Conservation (phyloP, 257 asterid genomes). For the Solanum verrucosum region DNA sequence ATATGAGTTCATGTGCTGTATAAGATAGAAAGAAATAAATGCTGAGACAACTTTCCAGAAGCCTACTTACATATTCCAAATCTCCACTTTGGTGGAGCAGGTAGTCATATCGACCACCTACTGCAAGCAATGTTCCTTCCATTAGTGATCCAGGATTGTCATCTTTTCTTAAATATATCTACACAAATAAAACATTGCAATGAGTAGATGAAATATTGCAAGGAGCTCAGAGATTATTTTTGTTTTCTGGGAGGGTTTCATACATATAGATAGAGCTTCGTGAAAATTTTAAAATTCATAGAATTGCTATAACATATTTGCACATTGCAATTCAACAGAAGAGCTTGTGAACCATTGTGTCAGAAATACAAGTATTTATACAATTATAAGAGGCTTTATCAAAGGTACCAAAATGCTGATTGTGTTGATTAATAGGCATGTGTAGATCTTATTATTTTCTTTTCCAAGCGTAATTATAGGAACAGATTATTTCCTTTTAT, state of each 20-base stretch:
- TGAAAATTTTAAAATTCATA: background rate
- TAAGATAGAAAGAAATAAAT: background rate
- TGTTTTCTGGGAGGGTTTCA: background rate
- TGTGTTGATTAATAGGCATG: background rate
- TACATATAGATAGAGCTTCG: background rate
- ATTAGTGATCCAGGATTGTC: slow-evolving; percentile 42
- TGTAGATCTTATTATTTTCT: background rate
- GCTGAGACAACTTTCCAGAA: slow-evolving; percentile 7
- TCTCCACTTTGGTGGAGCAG: slow-evolving; percentile 58
- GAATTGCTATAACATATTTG: background rate
- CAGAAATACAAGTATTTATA: background rate
- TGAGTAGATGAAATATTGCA: background rate
- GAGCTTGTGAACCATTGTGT: background rate
- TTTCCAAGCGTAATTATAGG: background rate
- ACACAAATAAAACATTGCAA: background rate
- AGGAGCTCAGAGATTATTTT: background rate
- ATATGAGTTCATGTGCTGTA: background rate
- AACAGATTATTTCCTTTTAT: background rate
- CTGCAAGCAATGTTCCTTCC: slow-evolving; percentile 91
- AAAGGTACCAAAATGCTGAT: background rate
- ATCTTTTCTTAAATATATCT: slow-evolving; percentile 72
- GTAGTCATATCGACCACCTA: slow-evolving; percentile 95
- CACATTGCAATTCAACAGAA: background rate
- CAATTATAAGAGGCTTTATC: background rate
- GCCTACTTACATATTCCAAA: slow-evolving; percentile 52